These are phyloP conservation scores for Moricandia arvensis DNA, from an alignment of 345 rosid genomes.

Conservation along the genomic window DNA sequence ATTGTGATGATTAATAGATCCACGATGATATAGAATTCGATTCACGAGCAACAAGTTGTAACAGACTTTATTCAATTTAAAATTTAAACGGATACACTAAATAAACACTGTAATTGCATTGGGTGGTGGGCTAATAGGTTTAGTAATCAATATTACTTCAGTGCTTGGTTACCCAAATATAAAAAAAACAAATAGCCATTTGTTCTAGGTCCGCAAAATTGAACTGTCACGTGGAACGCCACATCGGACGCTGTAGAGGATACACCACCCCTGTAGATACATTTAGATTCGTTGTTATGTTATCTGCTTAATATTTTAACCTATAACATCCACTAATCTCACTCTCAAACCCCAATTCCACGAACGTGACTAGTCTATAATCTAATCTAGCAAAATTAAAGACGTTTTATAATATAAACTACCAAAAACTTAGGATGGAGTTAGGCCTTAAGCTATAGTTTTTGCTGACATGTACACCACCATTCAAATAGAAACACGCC, in stretches of 20 bases:
- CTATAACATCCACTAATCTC: constrained; percentile 43
- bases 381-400: constrained; percentile 7
- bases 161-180: constrained; percentile 19
- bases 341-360: constrained; percentile 20
- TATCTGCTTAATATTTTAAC: constrained; percentile 15
- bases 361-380: constrained; percentile 24
- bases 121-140: constrained; percentile 18
- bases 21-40: background rate
- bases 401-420: background rate
- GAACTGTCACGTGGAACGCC: constrained; percentile 16
- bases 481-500: constrained; percentile 3
- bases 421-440: constrained; percentile 31
- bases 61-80: constrained; percentile 7
- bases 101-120: constrained; percentile 10
- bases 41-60: constrained; percentile 24
- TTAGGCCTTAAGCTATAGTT: constrained; percentile 39
- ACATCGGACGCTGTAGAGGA: constrained; percentile 7
- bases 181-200: constrained; percentile 1
- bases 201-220: background rate
- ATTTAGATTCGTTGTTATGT: constrained; percentile 11
- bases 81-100: background rate
- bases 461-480: constrained; percentile 42
- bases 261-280: constrained; percentile 32
- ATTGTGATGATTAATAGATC: constrained; percentile 8
- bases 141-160: background rate